Evolutionary conservation across 345 rosid genomes (phyloP).

Genomic region (Raphanus sativus): DNA sequence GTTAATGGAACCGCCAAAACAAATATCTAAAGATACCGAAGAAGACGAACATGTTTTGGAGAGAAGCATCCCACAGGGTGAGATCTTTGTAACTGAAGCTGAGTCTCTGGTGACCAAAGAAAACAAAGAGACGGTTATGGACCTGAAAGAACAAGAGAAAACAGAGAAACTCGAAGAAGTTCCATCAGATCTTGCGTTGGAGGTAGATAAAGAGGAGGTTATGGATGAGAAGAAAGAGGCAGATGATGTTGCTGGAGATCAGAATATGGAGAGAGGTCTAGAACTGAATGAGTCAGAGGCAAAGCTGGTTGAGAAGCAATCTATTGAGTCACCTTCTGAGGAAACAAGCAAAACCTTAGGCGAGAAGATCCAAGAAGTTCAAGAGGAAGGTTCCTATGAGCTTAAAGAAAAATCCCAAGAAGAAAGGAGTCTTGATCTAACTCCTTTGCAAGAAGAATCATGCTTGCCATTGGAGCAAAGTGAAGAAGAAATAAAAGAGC

Average conservation of each 20-base stretch:
- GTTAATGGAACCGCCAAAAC: not conserved
- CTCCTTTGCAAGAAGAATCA: constrained; percentile 13
- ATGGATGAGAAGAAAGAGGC: not conserved
- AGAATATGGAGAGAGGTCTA: constrained; percentile 15
- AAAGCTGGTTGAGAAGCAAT: constrained; percentile 1
- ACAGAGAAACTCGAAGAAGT: constrained; percentile 16
- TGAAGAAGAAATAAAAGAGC: constrained; percentile 5
- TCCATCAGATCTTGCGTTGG: constrained; percentile 12
- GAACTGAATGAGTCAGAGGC: not conserved
- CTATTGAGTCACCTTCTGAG: constrained; percentile 9
- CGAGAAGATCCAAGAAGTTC: not conserved
- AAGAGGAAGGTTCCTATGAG: not conserved
- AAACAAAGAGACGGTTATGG: not conserved
- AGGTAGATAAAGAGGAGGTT: constrained; percentile 20
- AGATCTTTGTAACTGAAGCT: not conserved
- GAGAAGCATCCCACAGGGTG: not conserved
- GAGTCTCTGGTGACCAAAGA: constrained; percentile 7
- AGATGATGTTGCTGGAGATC: constrained; percentile 11
- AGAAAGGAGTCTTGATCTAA: constrained; percentile 13
- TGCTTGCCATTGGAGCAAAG: not conserved
- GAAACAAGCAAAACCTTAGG: constrained; percentile 28
- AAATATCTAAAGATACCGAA: constrained; percentile 1
- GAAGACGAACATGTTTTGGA: not conserved
- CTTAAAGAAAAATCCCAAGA: not conserved
- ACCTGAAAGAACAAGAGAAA: constrained; percentile 13